Base-by-base conservation (phyloP, 441 rosid species). In the Croton setiger region DNA sequence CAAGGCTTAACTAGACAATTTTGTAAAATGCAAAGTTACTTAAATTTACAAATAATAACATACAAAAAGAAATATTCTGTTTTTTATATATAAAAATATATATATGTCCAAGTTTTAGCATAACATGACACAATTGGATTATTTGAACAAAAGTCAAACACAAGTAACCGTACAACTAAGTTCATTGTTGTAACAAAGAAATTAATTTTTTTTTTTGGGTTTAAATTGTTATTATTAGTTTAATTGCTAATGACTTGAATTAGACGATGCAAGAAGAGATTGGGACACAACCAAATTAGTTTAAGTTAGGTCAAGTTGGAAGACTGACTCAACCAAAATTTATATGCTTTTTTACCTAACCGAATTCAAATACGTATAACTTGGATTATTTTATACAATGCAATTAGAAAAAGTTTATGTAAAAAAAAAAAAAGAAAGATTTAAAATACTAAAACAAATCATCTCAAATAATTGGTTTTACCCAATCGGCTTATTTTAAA, bases 241-340 rank as follows among this genome's bases (percentile, higher is more conserved):
- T 7, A 27, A 1, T 27, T 27, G 15, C 33, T 2, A 33, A 15
- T 23, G 47, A 41, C 23, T 60, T 35, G 23, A 11, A 60, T 37
- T 27, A 17, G 21, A 60, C 23, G 39, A 18, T 12, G 27, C 23
- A 17, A 43, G 13, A 60, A 43, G 45, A 39, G 17, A 6, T 41
- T 41, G 18, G 45, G 61, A 39, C 13, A 21, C 6, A 45, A 41
- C 61, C 58, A 12, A 23, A 27, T 27, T 27, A 27, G 31, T 27
- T 23, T 18, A n/a, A 23, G 56, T 75, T 75, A 69, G 82, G 72
- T 78, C 66, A 54, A 75, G 76, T 74, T 79, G 79, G 70, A 57
- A 36, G 65, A 69, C 75, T 48, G 23, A 31, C 41, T 31, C 9
- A 13, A 2, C 4, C 37, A 47, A 63, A 53, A 18, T 8, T 9